Conservation (phyloP, 2,329 filamentous ascomycete species). For the Biscogniauxia mediterranea region DNA sequence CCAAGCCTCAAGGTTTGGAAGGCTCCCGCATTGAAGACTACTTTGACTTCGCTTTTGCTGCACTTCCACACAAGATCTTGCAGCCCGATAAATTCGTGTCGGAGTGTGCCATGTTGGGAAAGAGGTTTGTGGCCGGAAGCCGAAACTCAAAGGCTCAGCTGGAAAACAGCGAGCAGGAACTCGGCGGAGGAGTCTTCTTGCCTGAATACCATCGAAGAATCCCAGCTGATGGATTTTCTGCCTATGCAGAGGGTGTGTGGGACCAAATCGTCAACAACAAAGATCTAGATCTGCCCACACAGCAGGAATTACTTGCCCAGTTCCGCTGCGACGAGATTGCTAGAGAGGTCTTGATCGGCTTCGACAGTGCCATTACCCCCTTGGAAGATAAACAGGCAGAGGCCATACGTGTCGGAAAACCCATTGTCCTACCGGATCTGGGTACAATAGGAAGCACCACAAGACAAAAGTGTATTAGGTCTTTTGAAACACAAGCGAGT, state of each 20-base stretch:
- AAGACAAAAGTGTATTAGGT: constrained; percentile 69
- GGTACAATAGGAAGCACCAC: constrained; percentile 71
- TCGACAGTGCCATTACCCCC: constrained; percentile 78
- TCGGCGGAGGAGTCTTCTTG: constrained; percentile 79
- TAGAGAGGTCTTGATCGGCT: constrained; percentile 78
- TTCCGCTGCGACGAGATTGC: constrained; percentile 98
- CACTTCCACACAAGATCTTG: constrained; percentile 92
- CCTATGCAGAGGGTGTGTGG: constrained; percentile 93
- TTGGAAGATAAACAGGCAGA: constrained; percentile 85
- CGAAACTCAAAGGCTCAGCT: constrained; percentile 63
- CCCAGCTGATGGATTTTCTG: constrained; percentile 92
- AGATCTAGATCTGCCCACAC: constrained; percentile 91
- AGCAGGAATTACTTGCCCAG: constrained; percentile 94
- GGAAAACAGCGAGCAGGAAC: constrained; percentile 65
- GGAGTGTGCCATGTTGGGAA: constrained; percentile 77
- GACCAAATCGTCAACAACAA: constrained; percentile 99
- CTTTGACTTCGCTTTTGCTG: constrained; percentile 97
- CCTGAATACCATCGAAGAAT: constrained; percentile 95
- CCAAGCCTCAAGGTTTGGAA: constrained; percentile 87
- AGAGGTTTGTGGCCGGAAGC: constrained; percentile 79
- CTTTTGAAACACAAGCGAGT: constrained; percentile 88
- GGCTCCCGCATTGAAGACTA: constrained; percentile 91
- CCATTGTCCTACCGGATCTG: constrained; percentile 70
- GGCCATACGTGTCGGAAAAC: constrained; percentile 68
- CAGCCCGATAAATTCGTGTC: constrained; percentile 86